These are phyloP conservation scores for Sugiyamaella neomexicana DNA, from an alignment of 1,139 yeast genomes.

Conservation along the genomic window DNA sequence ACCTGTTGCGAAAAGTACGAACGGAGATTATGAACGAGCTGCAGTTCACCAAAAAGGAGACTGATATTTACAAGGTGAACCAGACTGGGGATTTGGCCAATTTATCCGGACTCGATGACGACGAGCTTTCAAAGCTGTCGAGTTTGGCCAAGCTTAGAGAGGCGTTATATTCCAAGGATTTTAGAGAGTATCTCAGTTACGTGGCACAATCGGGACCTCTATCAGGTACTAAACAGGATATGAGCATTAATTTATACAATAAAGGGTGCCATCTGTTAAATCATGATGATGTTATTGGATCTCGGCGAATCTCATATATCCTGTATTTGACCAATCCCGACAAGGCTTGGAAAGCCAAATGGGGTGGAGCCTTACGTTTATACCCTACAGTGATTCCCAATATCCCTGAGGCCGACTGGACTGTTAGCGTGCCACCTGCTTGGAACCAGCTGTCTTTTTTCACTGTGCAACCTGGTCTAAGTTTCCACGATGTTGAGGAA, in stretches of 20 bases:
- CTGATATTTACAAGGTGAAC: slow-evolving; percentile 91
- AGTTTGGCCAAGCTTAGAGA: slow-evolving; percentile 74
- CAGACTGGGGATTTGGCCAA: slow-evolving; percentile 97
- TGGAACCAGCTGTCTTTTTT: slow-evolving; percentile 96
- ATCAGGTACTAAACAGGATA: slow-evolving; percentile 86
- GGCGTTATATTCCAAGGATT: slow-evolving; percentile 82
- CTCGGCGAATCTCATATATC: slow-evolving; percentile 89
- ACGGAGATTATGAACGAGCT: slow-evolving; percentile 79
- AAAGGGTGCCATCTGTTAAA: slow-evolving; percentile 92
- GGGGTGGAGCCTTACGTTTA: slow-evolving; percentile 89
- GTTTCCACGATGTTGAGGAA: slow-evolving; percentile 98
- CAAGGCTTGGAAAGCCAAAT: slow-evolving; percentile 76
- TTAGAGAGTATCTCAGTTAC: slow-evolving; percentile 75
- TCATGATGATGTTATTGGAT: slow-evolving; percentile 97
- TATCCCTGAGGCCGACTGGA: slow-evolving; percentile 80
- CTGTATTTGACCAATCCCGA: slow-evolving; percentile 92
- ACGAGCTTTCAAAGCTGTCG: slow-evolving; percentile 72
- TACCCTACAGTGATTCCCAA: slow-evolving; percentile 87
- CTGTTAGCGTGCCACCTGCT: slow-evolving; percentile 75
- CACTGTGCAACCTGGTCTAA: slow-evolving; percentile 92
- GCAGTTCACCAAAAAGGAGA: slow-evolving; percentile 91
- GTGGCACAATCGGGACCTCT: slow-evolving; percentile 88
- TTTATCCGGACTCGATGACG: slow-evolving; percentile 76
- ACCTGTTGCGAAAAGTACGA: slow-evolving; percentile 72
- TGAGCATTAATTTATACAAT: slow-evolving; percentile 87